phyloP scores from a whole-genome alignment of 2,329 filamentous ascomycete species.

The Colletotrichum sp. region DNA sequence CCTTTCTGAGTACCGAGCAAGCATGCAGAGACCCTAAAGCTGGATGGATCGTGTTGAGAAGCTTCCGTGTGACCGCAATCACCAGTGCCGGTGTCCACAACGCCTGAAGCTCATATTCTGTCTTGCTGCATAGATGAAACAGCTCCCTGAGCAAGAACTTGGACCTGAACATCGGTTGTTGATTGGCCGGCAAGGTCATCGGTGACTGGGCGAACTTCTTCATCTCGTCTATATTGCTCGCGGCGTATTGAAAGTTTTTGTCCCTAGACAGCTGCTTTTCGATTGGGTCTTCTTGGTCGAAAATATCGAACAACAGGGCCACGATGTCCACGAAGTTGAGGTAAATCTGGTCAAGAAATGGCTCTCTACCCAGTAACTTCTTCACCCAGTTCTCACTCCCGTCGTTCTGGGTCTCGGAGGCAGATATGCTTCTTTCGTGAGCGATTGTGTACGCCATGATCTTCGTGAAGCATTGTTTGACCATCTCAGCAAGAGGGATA shows the following conservation, averaged over 20 bases:
- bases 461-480: slow-evolving; percentile 75
- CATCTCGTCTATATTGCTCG: slow-evolving; percentile 71
- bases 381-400: slow-evolving; percentile 71
- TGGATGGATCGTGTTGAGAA: slow-evolving; percentile 81
- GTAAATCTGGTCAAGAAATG: slow-evolving; percentile 67
- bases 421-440: slow-evolving; percentile 65
- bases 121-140: slow-evolving; percentile 76
- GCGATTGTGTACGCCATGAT: slow-evolving; percentile 84
- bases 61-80: slow-evolving; percentile 73
- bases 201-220: slow-evolving; percentile 69
- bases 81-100: slow-evolving; percentile 81
- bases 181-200: slow-evolving; percentile 71
- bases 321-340: slow-evolving; percentile 78
- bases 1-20: slow-evolving; percentile 83
- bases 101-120: slow-evolving; percentile 64
- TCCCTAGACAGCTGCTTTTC: slow-evolving; percentile 70
- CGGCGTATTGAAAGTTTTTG: slow-evolving; percentile 62
- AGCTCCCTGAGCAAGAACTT: slow-evolving; percentile 79
- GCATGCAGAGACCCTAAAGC: slow-evolving; percentile 87
- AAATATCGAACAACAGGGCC: slow-evolving; percentile 74
- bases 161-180: slow-evolving; percentile 85
- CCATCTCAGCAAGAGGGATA: slow-evolving; percentile 57
- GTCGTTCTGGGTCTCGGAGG: slow-evolving; percentile 53
- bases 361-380: slow-evolving; percentile 69
- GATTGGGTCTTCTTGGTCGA: slow-evolving; percentile 77